Conservation (phyloP, 257 asterid genomes). For the Petunia secreta region DNA sequence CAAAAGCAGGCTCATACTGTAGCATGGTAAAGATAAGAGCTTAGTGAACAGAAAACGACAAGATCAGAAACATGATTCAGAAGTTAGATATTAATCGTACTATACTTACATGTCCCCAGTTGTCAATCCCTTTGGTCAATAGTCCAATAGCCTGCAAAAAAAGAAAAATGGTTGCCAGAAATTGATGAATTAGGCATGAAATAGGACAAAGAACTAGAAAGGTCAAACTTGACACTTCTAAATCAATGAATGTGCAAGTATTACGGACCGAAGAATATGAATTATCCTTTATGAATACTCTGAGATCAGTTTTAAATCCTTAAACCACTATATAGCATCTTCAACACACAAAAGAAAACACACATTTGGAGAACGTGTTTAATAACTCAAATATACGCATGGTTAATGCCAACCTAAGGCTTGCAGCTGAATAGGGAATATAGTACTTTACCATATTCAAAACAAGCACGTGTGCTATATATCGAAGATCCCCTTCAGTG, state of each 20-base stretch:
- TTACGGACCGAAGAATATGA: not conserved
- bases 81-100: not conserved
- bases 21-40: not conserved
- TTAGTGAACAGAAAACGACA: not conserved
- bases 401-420: not conserved
- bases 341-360: not conserved
- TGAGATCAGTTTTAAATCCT: not conserved
- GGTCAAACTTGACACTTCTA: conserved; percentile 24
- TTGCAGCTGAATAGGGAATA: not conserved
- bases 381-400: not conserved
- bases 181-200: conserved; percentile 28
- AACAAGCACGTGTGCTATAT: conserved; percentile 61
- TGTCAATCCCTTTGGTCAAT: conserved; percentile 73
- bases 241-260: conserved; percentile 8
- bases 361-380: not conserved
- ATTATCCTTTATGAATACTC: not conserved
- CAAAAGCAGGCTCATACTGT: conserved; percentile 11
- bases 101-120: conserved; percentile 94
- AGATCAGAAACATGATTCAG: not conserved
- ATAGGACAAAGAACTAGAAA: not conserved
- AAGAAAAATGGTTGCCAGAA: conserved; percentile 30
- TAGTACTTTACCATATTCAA: conserved; percentile 62
- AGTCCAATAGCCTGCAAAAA: conserved; percentile 66
- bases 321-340: not conserved
- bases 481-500: conserved; percentile 55